phyloP scores from a whole-genome alignment of 2,329 filamentous ascomycete genomes.

The Alternaria tenuissima region DNA sequence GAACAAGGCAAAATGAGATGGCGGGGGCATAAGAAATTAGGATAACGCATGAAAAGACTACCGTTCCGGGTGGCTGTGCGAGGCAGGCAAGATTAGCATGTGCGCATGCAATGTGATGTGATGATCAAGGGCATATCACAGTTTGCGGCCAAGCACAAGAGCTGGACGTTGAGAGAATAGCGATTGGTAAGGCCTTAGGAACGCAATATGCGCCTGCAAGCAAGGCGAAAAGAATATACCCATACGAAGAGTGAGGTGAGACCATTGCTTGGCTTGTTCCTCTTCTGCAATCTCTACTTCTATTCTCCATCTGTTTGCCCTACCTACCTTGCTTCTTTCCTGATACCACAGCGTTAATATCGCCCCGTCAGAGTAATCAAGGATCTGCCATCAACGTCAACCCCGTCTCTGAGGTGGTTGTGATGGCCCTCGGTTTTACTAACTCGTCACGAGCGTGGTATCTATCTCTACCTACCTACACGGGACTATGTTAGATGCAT shows the following conservation, averaged over 20 bases:
- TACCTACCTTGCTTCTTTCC: neutral
- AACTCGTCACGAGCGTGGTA: neutral
- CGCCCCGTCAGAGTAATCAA: neutral
- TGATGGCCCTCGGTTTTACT: neutral
- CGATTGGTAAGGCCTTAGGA: neutral
- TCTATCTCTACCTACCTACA: neutral
- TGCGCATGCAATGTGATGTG: neutral
- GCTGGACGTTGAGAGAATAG: neutral
- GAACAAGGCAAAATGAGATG: conserved; percentile 48
- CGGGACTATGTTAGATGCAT: neutral
- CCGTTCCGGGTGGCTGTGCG: neutral
- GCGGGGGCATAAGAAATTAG: neutral
- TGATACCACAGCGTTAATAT: neutral
- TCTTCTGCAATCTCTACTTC: neutral
- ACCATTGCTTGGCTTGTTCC: neutral
- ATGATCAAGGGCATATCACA: neutral
- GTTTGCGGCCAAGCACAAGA: neutral
- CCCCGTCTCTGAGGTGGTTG: neutral
- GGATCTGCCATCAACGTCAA: neutral
- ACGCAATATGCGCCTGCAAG: neutral
- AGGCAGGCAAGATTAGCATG: neutral
- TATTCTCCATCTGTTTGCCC: neutral
- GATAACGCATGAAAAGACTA: neutral
- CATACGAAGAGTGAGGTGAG: neutral
- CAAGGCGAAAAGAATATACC: conserved; percentile 2